Base-by-base conservation (phyloP, 768 basidiomycete species). In the Auriscalpium vulgare region DNA sequence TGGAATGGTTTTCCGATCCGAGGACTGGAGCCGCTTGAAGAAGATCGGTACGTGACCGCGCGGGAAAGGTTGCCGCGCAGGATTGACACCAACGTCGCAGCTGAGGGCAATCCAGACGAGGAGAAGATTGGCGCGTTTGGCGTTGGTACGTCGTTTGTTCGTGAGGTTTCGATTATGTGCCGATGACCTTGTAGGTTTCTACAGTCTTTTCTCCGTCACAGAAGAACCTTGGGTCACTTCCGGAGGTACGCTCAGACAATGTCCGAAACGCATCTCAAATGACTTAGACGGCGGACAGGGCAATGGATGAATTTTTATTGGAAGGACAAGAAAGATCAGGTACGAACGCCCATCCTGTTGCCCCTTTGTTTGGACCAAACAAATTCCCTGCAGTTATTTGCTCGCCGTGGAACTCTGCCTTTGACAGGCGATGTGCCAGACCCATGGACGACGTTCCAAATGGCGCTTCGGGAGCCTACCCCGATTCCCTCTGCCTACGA, bases 261-360 rank as follows among this genome's bases (percentile, higher is more conserved):
- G 7, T 29, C 4, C 29, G 29, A 2, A 29, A 29, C 29, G 5
- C 29, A 29, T 29, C 7, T 4, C 29, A 29, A 29, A 29, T 29
- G 29, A 29, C 29, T 29, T 29, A 29, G 29, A 29, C 29, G 29
- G n/a, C 29, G 29, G 67, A 73, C 37, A 77, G 92, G 83, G 36
- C 81, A 88, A 65, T 93, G 91, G 83, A 95, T 95, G 93, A 87
- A 85, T 0, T 97, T 97, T 68, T 90, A 95, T 67, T 97, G 92
- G 92, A 94, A 92, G 67, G 90, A 89, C 64, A 88, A 87, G 63
- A 91, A 88, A 64, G 91, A 94, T 65, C 91, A 94, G 74, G 85
- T 86, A 60, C 37, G 68, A 54, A 8, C 17, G 38, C 23, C n/a
- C 51, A 6, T 11, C 43, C 48, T 29, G 17, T 43, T 16, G 21